phyloP scores from a whole-genome alignment of 2,329 filamentous ascomycete genomes.

The Pseudogymnoascus sp. region DNA sequence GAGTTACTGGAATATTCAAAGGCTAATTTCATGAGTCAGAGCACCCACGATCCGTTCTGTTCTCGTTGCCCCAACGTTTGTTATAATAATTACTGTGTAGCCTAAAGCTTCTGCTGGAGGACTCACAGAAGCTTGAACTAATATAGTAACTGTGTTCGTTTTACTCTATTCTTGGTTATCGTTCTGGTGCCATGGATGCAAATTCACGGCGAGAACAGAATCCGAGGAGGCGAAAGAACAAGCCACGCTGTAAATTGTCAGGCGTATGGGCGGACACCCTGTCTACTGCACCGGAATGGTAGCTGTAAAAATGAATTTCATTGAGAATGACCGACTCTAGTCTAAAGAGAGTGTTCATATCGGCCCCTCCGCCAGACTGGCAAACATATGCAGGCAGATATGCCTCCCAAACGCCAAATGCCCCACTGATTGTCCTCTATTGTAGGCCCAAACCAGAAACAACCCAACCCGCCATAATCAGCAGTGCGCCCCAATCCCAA shows the following conservation, averaged over 20 bases:
- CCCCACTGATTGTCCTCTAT: background rate
- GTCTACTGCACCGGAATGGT: background rate
- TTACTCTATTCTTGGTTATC: no score
- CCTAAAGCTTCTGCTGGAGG: background rate
- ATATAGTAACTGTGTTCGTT: no score
- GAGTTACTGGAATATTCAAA: background rate
- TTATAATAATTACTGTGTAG: background rate
- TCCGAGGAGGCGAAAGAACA: no score
- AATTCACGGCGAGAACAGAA: background rate
- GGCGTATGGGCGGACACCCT: background rate
- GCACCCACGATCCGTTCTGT: no score
- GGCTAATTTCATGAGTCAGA: background rate
- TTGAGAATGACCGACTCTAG: background rate
- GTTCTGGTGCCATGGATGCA: background rate
- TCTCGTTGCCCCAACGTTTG: background rate
- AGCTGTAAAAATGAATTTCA: background rate
- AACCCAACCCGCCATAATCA: background rate
- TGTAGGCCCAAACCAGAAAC: background rate
- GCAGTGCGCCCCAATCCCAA: constrained; percentile 2
- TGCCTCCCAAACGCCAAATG: background rate
- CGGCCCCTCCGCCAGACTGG: background rate
- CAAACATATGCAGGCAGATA: background rate
- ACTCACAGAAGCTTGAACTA: no score
- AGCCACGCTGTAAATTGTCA: background rate
- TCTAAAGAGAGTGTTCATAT: background rate